Conservation (phyloP, 768 basidiomycete species). For the Sarcomyxa edulis region DNA sequence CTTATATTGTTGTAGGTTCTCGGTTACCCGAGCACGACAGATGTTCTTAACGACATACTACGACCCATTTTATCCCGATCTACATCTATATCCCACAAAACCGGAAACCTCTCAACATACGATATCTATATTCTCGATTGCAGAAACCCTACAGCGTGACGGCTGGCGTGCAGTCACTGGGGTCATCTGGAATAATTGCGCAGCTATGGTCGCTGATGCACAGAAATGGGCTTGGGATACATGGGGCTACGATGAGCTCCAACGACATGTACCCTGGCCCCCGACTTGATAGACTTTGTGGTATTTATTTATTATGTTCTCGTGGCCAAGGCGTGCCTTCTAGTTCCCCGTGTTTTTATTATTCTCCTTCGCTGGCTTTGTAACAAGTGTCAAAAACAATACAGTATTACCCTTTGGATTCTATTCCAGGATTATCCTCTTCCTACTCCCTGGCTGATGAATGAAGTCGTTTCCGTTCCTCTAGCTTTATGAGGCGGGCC, state of each 20-base stretch:
- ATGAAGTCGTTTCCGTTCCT: too few species aligned
- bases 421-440: too few species aligned
- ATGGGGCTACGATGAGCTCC: slow-evolving; percentile 29
- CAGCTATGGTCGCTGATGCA: slow-evolving; percentile 25
- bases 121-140: slow-evolving; percentile 27
- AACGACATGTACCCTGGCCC: slow-evolving; percentile 27
- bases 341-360: background rate
- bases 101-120: slow-evolving; percentile 33
- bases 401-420: too few species aligned
- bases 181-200: slow-evolving; percentile 33
- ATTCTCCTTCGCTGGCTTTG: background rate
- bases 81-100: slow-evolving; percentile 48
- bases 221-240: slow-evolving; percentile 37
- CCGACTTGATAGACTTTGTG: slow-evolving; percentile 22
- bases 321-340: too few species aligned
- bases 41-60: slow-evolving; percentile 73
- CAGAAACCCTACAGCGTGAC: slow-evolving; percentile 31
- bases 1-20: slow-evolving; percentile 39
- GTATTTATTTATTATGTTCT: background rate
- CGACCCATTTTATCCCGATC: slow-evolving; percentile 72
- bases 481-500: too few species aligned
- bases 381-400: background rate
- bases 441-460: too few species aligned
- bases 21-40: slow-evolving; percentile 39
- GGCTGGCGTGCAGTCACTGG: slow-evolving; percentile 32